Base-by-base conservation (phyloP, 768 basidiomycete species). In the Xerocomus brunneocitrinus region DNA sequence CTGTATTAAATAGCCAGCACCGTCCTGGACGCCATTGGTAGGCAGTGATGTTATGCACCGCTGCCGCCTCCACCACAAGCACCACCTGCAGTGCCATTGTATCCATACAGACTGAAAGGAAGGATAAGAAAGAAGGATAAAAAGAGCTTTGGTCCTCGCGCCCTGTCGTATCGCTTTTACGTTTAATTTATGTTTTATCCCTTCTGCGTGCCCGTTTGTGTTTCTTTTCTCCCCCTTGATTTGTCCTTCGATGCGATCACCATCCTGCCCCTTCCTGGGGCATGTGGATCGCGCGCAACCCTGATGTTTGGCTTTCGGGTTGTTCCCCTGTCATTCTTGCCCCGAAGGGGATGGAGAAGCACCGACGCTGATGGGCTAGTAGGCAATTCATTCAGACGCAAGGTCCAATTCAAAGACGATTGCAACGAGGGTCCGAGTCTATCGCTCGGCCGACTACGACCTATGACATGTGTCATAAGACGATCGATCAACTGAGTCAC, bases 1-100 rank as follows among this genome's bases (percentile, higher is more conserved):
- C 50, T 16, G 57, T 58, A 31, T 69, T 71, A 31, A 73, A 73
- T 56, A 66, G 70, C 45, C 69, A 62, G 50, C 71, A 62, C 44
- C 64, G 61, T 55, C 50, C 64, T n/a, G 69, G 56, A 8, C 58
- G 53, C 28, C 53, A 38, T 24, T 61, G 62, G 63, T 65, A 25
- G 36, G 47, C 46, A 47, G 13, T 28, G 27, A 59, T 16, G 16
- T 10, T 39, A 32, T 41, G 39, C 30, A 31, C 34, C 14, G n/a
- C 42, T 5, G 36, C 48, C 53, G 25, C 31, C 16, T 38, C 43
- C 51, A 50, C 56, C 49, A 46, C 49, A 58, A 8, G 10, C 53
- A 19, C 48, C 42, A 45, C 27, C 46, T 45, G 41, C 50, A 30
- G 12, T 28, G 22, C 25, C 14, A 36, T 38, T n/a, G 31, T 16